Evolutionary conservation across 768 basidiomycete species (phyloP).

Genomic region (Ephemerocybe angulata): DNA sequence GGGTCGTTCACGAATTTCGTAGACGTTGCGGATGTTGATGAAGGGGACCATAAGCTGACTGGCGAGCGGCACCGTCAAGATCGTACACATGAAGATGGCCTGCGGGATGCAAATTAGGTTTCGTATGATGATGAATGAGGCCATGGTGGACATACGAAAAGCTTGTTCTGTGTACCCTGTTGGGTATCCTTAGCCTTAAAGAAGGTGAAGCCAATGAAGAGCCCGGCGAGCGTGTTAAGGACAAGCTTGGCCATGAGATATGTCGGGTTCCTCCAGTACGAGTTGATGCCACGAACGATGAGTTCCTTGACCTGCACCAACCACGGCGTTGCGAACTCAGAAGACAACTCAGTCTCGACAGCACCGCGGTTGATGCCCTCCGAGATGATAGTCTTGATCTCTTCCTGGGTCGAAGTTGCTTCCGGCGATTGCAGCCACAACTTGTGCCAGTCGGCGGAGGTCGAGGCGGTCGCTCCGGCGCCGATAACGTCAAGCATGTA

Average conservation of each 20-base stretch:
- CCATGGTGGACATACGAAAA: slow-evolving; percentile 49
- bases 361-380: slow-evolving; percentile 43
- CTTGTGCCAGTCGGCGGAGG: slow-evolving; percentile 49
- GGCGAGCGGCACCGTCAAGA: slow-evolving; percentile 49
- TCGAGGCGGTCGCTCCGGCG: slow-evolving; percentile 62
- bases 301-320: slow-evolving; percentile 43
- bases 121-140: slow-evolving; percentile 7
- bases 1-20: slow-evolving; percentile 63
- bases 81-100: slow-evolving; percentile 35
- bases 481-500: slow-evolving; percentile 75
- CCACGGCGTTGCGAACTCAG: slow-evolving; percentile 55
- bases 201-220: slow-evolving; percentile 64
- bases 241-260: slow-evolving; percentile 59
- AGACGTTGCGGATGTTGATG: slow-evolving; percentile 52
- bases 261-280: slow-evolving; percentile 55
- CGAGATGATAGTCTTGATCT: slow-evolving; percentile 45
- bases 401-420: slow-evolving; percentile 25
- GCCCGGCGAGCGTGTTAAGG: slow-evolving; percentile 49
- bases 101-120: background rate
- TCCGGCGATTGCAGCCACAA: slow-evolving; percentile 59
- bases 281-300: slow-evolving; percentile 39
- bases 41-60: slow-evolving; percentile 64
- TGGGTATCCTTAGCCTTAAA: slow-evolving; percentile 50
- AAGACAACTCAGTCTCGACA: slow-evolving; percentile 32
- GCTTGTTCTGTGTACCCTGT: slow-evolving; percentile 61